Evolutionary conservation across 169 alveolate genomes (phyloP).

Genomic region (Eimeria tenella): DNA sequence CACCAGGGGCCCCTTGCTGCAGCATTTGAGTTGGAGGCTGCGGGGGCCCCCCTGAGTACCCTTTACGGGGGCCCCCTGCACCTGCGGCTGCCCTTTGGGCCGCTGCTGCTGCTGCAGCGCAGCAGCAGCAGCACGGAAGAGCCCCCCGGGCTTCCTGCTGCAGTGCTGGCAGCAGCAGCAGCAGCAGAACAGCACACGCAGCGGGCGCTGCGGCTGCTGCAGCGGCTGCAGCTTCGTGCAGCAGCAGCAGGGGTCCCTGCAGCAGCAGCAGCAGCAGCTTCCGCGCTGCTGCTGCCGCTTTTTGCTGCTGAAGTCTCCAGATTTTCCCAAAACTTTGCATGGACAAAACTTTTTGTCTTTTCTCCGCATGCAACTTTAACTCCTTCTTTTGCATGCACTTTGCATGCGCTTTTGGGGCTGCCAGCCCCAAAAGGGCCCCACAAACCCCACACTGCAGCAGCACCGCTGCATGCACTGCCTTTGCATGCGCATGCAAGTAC

Average conservation of each 20-base stretch:
- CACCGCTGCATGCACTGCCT: too few relatives aligned
- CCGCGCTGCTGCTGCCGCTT: constrained; percentile 4
- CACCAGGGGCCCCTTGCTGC: not conserved
- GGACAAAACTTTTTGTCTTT: not conserved
- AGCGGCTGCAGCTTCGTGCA: constrained; percentile 7
- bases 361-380: not conserved
- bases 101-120: not conserved
- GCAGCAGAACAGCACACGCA: not conserved
- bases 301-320: not conserved
- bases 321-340: not conserved
- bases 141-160: not conserved
- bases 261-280: constrained; percentile 24
- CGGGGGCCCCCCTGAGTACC: not conserved
- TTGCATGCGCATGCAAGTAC: too few relatives aligned
- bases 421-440: too few relatives aligned
- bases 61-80: not conserved
- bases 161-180: not conserved
- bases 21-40: not conserved
- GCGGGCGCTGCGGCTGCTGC: not conserved
- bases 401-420: too few relatives aligned
- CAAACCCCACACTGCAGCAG: too few relatives aligned
- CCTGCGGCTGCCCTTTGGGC: not conserved
- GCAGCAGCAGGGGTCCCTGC: not conserved
- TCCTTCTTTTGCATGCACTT: too few relatives aligned
- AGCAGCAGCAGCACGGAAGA: not conserved